Base-by-base conservation (phyloP, 2,329 filamentous ascomycete genomes). In the Fusarium scirpi region DNA sequence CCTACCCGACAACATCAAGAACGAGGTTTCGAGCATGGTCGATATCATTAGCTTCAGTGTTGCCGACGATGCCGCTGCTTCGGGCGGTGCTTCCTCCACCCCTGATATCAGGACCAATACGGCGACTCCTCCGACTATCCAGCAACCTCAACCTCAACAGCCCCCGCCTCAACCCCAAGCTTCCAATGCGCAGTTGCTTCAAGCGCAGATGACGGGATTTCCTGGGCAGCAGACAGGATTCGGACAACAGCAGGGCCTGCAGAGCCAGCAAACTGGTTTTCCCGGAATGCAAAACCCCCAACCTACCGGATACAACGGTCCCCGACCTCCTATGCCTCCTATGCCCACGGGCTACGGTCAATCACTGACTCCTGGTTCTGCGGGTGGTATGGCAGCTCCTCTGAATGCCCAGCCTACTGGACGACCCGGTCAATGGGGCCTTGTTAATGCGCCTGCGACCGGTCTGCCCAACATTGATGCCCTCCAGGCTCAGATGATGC, bases 21-120 rank as follows among this genome's bases (percentile, higher is more conserved):
- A 99, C 76, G 96, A 99, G 80, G 96, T 99, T 20, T 98, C 95
- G 6, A 97, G 96, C 81, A 98, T 99, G 94, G 96, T 99, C 43
- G 96, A 99, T 78, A 99, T 99, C 60, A 99, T 99, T 78, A 97
- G 94, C 64, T 99, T 99, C 79, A 94, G 91, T 73, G 88, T 98
- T 25, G 90, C 89, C 1, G 96, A 99, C 70, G 91, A 95, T 29
- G 84, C 82, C 8, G 77, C 78, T 43, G 81, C 86, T 22, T 80
- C 86, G 84, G 29, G 74, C 81, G 6, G 85, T 85, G 57, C 93
- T 79, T 89, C 89, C 18, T 91, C 93, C 2, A 47, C 64, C 24
- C 65, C 69, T 32, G 91, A 89, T 74, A 94, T 95, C 77, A 83
- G 85, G 65, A 82, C 83, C 62, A 85, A 80, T 67, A 84, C 83